Evolutionary conservation across 192 early-diverging fungal species (phyloP).

Genomic region (Funneliformis mosseae): DNA sequence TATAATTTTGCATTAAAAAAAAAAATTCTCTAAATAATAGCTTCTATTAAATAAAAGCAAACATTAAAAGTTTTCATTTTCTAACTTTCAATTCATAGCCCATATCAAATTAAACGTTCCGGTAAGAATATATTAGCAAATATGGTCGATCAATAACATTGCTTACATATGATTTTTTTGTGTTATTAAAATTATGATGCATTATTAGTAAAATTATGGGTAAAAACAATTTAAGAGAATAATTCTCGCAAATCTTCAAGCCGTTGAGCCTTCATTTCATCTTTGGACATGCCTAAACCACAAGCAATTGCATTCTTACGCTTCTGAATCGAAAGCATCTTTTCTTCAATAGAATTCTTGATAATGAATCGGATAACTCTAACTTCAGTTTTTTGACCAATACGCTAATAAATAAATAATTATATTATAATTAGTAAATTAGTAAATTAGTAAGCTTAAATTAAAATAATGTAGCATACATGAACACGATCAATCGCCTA

Average conservation of each 20-base stretch:
- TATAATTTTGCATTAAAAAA: too few species aligned
- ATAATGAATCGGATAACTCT: conserved; percentile 71
- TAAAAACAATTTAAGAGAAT: conserved; percentile 40
- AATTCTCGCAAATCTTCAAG: conserved; percentile 54
- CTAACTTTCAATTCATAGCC: too few species aligned
- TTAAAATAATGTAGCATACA: neutral
- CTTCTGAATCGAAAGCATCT: conserved; percentile 78
- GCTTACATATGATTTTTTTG: neutral
- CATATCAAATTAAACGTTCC: too few species aligned
- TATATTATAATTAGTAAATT: neutral
- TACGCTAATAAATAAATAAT: conserved; percentile 40
- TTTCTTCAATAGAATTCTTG: conserved; percentile 79
- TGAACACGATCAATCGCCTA: conserved; percentile 86
- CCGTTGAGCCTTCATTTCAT: conserved; percentile 43
- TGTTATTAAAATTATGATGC: neutral
- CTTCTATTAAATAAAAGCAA: too few species aligned
- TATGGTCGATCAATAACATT: neutral
- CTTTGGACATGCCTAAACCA: conserved; percentile 51
- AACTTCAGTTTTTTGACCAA: conserved; percentile 70
- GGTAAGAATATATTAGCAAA: neutral
- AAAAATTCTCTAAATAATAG: too few species aligned
- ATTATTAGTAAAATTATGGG: neutral
- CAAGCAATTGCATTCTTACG: conserved; percentile 68
- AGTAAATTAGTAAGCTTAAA: too few species aligned
- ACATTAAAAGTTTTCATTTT: too few species aligned